phyloP scores from a whole-genome alignment of 495 filamentous ascomycete species.

The Hyphodiscus hymeniophilus region DNA sequence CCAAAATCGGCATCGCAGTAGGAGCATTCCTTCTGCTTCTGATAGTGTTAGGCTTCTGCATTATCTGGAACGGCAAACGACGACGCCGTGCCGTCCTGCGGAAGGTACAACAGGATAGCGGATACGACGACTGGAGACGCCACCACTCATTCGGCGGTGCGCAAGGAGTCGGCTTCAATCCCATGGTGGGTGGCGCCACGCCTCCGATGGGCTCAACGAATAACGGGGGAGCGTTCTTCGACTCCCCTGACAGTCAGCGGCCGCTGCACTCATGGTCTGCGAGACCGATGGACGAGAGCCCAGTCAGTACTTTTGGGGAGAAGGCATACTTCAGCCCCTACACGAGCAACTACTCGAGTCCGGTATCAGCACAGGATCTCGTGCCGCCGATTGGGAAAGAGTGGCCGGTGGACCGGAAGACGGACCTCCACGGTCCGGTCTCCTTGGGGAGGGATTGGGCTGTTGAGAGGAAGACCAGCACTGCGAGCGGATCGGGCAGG shows the following conservation, averaged over 20 bases:
- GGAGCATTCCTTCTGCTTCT: slow-evolving; percentile 35
- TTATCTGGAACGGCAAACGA: slow-evolving; percentile 42
- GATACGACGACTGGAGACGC: slow-evolving; percentile 11
- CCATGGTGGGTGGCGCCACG: neutral
- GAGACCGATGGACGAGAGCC: neutral
- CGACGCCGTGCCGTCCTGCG: slow-evolving; percentile 22
- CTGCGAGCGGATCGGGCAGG: neutral
- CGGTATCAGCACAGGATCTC: slow-evolving; percentile 12
- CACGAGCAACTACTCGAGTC: slow-evolving; percentile 18
- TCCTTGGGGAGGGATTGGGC: slow-evolving; percentile 2
- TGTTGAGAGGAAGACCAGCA: slow-evolving; percentile 7
- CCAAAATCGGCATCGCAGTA: slow-evolving; percentile 43
- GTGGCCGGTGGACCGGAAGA: slow-evolving; percentile 13
- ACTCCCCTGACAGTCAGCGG: slow-evolving; percentile 18
- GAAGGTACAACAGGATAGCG: slow-evolving; percentile 6
- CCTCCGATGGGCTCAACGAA: neutral
- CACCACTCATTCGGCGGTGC: neutral
- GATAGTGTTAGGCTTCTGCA: slow-evolving; percentile 30
- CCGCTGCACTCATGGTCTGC: slow-evolving; percentile 7
- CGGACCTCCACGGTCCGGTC: neutral
- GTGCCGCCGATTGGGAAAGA: slow-evolving; percentile 3
- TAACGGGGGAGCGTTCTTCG: slow-evolving; percentile 12
- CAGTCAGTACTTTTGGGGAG: slow-evolving; percentile 11
- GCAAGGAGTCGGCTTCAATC: too few relatives aligned
- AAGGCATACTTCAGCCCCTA: slow-evolving; percentile 22